Base-by-base conservation (phyloP, 768 basidiomycete species). In the Suillus subalutaceus region DNA sequence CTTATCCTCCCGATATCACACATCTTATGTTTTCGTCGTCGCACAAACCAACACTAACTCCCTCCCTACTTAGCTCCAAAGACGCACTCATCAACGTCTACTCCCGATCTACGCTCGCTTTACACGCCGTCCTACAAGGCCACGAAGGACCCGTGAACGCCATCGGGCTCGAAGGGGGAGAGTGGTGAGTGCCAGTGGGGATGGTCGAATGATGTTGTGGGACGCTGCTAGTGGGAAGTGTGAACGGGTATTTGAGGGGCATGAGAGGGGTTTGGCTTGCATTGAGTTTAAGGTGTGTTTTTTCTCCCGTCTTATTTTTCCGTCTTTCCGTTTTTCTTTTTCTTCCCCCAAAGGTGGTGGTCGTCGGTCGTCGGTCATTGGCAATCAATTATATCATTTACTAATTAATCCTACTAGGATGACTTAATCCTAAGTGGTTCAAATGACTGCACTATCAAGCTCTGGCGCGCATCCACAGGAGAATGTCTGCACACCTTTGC, bases 101-200 rank as follows among this genome's bases (percentile, higher is more conserved):
- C 89, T 79, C 90, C 70, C 88, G 93, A 15, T 76, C 83, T 63
- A 91, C 90, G 0, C 79, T 92, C 23, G 78, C 81, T 61, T 80
- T 89, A 35, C 84, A 88, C 65, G 85, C 89, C 37, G 85, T 86
- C 30, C 80, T 97, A 59, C 80, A 85, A 32, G 95, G 94, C 7
- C 95, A 97, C 71, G 89, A 93, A 67, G 95, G 96, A 2, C 95
- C 95, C 3, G 95, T 97, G 23, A 97, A 97, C 70, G 93, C 95
- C 15, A 88, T 96, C 41, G 93, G 92, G 10, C 78, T 96, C 50
- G 90, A 93, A 78, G 86, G 83, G 67, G 88, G 60, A 81, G 80
- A 65, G 84, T 92, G 30, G 89, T 90, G 53, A 94, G 92, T 73
- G 95, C 96, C 35, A 93, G 91, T 63, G 95, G 94, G 3, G 95